phyloP scores from a whole-genome alignment of 2,329 filamentous ascomycete genomes.

The Ustulina deusta region DNA sequence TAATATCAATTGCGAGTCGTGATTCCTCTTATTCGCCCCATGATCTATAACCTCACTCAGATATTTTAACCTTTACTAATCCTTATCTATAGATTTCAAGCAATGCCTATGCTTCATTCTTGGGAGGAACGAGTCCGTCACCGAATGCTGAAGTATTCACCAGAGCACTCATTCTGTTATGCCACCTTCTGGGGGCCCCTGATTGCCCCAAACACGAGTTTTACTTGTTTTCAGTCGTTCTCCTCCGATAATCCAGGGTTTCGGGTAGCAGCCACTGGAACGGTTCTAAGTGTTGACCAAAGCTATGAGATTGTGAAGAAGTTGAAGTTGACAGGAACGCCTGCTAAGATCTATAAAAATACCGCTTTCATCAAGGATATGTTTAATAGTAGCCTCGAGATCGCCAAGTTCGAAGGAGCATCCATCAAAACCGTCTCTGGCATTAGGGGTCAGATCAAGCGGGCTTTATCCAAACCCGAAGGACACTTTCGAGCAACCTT shows the following conservation, averaged over 20 bases:
- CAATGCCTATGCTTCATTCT: conserved; percentile 41
- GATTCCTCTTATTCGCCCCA: background rate
- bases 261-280: conserved; percentile 92
- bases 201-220: conserved; percentile 94
- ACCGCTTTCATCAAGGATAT: conserved; percentile 99
- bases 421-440: conserved; percentile 96
- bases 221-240: conserved; percentile 92
- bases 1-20: background rate
- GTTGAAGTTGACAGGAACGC: conserved; percentile 91
- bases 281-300: conserved; percentile 93
- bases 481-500: conserved; percentile 97
- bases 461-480: conserved; percentile 90
- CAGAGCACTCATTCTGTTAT: conserved; percentile 99
- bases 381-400: conserved; percentile 90
- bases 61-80: conserved; percentile 19
- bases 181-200: conserved; percentile 95
- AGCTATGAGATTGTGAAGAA: conserved; percentile 99
- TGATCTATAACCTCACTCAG: conserved; percentile 67
- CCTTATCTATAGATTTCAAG: conserved; percentile 37
- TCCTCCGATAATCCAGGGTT: conserved; percentile 88
- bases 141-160: conserved; percentile 98
- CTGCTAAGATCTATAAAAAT: conserved; percentile 81
- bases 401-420: conserved; percentile 98
- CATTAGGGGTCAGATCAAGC: conserved; percentile 96
- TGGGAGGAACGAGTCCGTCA: conserved; percentile 77